Conservation (phyloP, 768 basidiomycete genomes). For the Pleurotus tuber-regium region DNA sequence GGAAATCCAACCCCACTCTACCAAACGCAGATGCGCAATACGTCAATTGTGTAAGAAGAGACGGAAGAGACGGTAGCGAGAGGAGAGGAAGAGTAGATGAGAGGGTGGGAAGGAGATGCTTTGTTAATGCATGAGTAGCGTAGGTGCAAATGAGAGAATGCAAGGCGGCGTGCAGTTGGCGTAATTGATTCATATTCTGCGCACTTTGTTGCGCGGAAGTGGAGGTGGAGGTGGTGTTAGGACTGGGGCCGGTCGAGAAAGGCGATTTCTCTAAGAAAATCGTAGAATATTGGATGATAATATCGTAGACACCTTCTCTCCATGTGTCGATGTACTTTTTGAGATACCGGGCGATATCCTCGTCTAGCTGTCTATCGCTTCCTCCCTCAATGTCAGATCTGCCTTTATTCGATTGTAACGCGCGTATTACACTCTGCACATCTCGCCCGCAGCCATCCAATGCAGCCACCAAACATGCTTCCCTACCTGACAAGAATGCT, state of each 20-base stretch:
- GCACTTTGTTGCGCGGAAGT: too few relatives aligned
- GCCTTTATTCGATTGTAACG: constrained; percentile 9
- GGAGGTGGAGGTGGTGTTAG: background rate
- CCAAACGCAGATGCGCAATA: constrained; percentile 93
- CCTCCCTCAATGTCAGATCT: too few relatives aligned
- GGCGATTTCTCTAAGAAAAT: constrained; percentile 79
- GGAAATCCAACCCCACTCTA: constrained; percentile 91
- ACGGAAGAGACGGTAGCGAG: constrained; percentile 64
- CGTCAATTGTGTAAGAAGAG: constrained; percentile 88
- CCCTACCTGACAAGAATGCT: constrained; percentile 76
- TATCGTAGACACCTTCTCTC: constrained; percentile 90
- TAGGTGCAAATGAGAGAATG: constrained; percentile 63
- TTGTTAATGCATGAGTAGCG: constrained; percentile 55
- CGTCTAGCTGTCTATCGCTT: constrained; percentile 47
- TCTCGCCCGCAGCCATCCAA: constrained; percentile 54
- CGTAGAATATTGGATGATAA: constrained; percentile 84
- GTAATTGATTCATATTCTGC: constrained; percentile 13
- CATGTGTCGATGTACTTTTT: constrained; percentile 88
- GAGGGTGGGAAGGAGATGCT: constrained; percentile 57
- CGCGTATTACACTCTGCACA: constrained; percentile 31
- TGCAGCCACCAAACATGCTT: constrained; percentile 52
- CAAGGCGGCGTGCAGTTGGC: constrained; percentile 28
- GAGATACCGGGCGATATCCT: constrained; percentile 74
- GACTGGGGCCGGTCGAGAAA: constrained; percentile 23
- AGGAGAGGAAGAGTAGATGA: constrained; percentile 62